Evolutionary conservation across 179 eudicot genomes (phyloP), one percentile per base, ranked within the genome.

Genomic region (Beta macrorhiza): DNA sequence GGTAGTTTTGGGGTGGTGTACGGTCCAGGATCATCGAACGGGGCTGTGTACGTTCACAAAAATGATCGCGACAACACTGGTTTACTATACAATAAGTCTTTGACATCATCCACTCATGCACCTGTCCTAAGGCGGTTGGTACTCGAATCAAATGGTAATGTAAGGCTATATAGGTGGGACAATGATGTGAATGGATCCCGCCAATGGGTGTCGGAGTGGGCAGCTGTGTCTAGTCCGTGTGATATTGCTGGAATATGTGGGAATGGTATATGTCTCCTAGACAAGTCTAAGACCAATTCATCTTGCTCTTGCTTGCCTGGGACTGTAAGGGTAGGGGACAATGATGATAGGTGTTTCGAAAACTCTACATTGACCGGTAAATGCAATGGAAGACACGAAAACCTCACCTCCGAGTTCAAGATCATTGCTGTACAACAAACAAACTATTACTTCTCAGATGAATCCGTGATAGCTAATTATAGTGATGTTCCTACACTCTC

Each of bases 181-280:
- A 84, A 91, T 22, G 88, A 92, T 52, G 90, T 92, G 8, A 93
- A 95, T 72, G 93, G 95, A 29, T 91, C 99, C 2, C 85, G 89
- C 0, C 96, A 91, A 79, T 95, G 99, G 98, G 94, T 95, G 0
- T 37, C 94, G 0, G 98, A 95, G 70, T 95, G 98, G 98, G 99
- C 97, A 0, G 94, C 99, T 0, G 94, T 93, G 47, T 91, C 98
- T 4, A 90, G 92, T 78, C 98, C 98, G 0, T 95, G 99, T 80
- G 91, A 87, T 72, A 92, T 95, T 37, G 97, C 98, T 5, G 98
- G 98, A 0, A 84, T 88, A 32, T 95, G 99, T 59, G 99, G 99
- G 42, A 92, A 93, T 77, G 99, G 99, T 63, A 82, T 91, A 42
- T 95, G 99, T 80, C 84, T 81, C 63, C 77, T 95, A 58, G 94